Evolutionary conservation across 1,139 yeast species (phyloP).

Genomic region (Martiniozyma asiatica): DNA sequence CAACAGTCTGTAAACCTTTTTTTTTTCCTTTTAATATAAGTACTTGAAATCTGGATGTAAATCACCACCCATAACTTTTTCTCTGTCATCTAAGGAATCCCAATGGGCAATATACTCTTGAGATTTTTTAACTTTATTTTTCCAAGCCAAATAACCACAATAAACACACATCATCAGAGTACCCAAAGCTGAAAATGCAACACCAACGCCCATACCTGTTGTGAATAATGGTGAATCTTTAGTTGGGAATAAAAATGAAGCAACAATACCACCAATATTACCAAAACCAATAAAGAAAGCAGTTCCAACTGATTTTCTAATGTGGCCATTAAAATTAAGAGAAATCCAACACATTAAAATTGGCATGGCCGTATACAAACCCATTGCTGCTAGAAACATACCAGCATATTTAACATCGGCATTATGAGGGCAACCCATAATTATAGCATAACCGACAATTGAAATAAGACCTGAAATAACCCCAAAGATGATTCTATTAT

Average conservation of each 20-base stretch:
- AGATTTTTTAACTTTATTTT: slow-evolving; percentile 33
- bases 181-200: slow-evolving; percentile 44
- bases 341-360: slow-evolving; percentile 62
- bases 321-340: slow-evolving; percentile 58
- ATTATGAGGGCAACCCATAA: slow-evolving; percentile 26
- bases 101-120: slow-evolving; percentile 30
- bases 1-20: no score
- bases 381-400: slow-evolving; percentile 55
- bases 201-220: slow-evolving; percentile 41
- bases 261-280: slow-evolving; percentile 70
- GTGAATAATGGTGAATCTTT: slow-evolving; percentile 47
- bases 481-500: slow-evolving; percentile 39
- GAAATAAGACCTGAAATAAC: slow-evolving; percentile 31
- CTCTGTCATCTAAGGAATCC: slow-evolving; percentile 33
- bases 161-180: slow-evolving; percentile 35
- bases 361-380: slow-evolving; percentile 71
- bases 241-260: slow-evolving; percentile 50
- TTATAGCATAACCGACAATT: slow-evolving; percentile 45
- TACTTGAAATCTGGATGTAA: slow-evolving; percentile 43
- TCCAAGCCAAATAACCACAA: slow-evolving; percentile 27
- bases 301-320: slow-evolving; percentile 60
- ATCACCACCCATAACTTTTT: slow-evolving; percentile 48
- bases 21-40: slow-evolving; percentile 20
- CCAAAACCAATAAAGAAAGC: slow-evolving; percentile 78
- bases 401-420: slow-evolving; percentile 51